phyloP scores from a whole-genome alignment of 768 basidiomycete species.

The Tremella mesenterica region DNA sequence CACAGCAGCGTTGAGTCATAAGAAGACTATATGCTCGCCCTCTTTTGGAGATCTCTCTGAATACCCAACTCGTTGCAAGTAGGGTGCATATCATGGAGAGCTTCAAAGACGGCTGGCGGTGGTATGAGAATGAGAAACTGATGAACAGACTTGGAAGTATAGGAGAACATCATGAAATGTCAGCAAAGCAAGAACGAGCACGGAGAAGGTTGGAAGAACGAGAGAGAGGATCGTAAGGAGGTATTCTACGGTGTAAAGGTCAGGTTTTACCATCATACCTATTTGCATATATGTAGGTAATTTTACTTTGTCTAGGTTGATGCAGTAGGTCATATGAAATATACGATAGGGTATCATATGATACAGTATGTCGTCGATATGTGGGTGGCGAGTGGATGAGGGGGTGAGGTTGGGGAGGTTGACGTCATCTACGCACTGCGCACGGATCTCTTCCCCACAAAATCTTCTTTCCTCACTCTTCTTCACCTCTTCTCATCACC shows the following conservation, averaged over 20 bases:
- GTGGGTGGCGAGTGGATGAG: too few relatives aligned
- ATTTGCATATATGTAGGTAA: neutral
- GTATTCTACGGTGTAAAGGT: neutral
- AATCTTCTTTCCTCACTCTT: neutral
- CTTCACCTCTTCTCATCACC: neutral
- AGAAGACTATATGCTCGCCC: too few relatives aligned
- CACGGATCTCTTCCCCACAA: neutral
- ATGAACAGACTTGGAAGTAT: slow-evolving; percentile 64
- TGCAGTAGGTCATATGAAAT: too few relatives aligned
- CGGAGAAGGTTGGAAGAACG: slow-evolving; percentile 46
- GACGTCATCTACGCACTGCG: neutral
- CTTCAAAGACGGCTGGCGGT: neutral
- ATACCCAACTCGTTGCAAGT: too few relatives aligned
- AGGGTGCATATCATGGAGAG: neutral
- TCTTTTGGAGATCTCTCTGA: too few relatives aligned
- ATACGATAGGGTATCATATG: neutral
- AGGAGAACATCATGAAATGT: slow-evolving; percentile 97
- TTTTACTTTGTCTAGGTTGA: too few relatives aligned
- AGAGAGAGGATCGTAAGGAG: neutral
- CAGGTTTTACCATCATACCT: neutral
- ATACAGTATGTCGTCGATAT: neutral
- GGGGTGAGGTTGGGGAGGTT: neutral
- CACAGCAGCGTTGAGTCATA: too few relatives aligned
- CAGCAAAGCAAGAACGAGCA: slow-evolving; percentile 77
- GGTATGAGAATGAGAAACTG: neutral